Evolutionary conservation across 164 flowering plant genomes (phyloP).

Genomic region (Echeveria elegans): DNA sequence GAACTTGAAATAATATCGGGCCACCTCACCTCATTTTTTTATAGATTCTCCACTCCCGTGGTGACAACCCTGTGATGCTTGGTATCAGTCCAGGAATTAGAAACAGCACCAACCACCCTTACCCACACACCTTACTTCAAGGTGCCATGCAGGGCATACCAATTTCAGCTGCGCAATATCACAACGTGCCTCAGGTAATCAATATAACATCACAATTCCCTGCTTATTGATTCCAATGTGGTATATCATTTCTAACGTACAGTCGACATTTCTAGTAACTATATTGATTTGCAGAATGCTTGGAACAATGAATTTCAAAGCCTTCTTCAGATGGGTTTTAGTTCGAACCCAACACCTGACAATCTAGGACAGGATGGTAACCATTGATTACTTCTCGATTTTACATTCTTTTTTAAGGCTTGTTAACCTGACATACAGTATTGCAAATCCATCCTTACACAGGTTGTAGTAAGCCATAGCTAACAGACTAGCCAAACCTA

Average conservation of each 20-base stretch:
- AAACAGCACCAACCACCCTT: constrained; percentile 25
- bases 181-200: constrained; percentile 48
- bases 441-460: constrained; percentile 13
- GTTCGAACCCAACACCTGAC: constrained; percentile 35
- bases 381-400: not conserved
- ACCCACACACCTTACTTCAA: constrained; percentile 24
- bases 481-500: not conserved
- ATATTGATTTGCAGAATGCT: constrained; percentile 19
- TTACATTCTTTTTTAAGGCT: not conserved
- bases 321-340: constrained; percentile 59
- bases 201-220: not conserved
- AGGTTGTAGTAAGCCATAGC: constrained; percentile 38
- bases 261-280: not conserved
- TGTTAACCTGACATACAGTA: not conserved
- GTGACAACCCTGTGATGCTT: constrained; percentile 26
- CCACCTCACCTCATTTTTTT: not conserved
- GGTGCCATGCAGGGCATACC: constrained; percentile 30
- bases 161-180: constrained; percentile 29
- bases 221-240: not conserved
- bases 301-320: constrained; percentile 66
- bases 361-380: constrained; percentile 51
- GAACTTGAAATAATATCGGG: not conserved
- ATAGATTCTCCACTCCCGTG: constrained; percentile 51
- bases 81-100: constrained; percentile 39
- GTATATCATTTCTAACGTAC: no score